Evolutionary conservation across 176 grass and related monocot genomes (phyloP).

Genomic region (Hsuehochloa calcarea): DNA sequence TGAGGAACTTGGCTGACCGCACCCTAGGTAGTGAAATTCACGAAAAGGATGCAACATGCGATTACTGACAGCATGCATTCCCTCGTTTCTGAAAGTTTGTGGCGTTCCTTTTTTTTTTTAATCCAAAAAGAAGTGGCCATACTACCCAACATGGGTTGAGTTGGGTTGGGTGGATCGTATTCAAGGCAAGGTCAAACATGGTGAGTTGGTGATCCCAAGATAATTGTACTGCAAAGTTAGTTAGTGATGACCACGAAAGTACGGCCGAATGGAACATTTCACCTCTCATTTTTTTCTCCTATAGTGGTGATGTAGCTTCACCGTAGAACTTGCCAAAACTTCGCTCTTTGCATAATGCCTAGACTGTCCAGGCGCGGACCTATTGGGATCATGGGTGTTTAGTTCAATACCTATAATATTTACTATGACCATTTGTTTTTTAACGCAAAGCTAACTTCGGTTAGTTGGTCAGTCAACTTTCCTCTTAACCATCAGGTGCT

Average conservation of each 20-base stretch:
- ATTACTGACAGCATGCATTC: background rate
- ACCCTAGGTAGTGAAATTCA: background rate
- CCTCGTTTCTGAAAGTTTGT: background rate
- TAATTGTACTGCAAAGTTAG: constrained; percentile 32
- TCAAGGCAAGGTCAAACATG: constrained; percentile 27
- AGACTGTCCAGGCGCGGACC: background rate
- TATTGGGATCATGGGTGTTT: too few species aligned
- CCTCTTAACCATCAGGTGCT: too few species aligned
- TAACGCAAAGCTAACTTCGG: too few species aligned
- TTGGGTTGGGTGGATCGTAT: background rate
- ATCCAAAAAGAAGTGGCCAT: background rate
- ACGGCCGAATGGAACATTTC: constrained; percentile 27
- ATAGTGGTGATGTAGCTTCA: background rate
- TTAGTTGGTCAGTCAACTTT: too few species aligned
- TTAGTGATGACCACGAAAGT: constrained; percentile 41
- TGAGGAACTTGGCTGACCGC: background rate
- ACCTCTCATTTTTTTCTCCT: constrained; percentile 13
- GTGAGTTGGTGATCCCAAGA: constrained; percentile 32
- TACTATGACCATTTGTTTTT: too few species aligned
- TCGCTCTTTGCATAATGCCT: background rate
- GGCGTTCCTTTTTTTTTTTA: background rate
- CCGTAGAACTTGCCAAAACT: constrained; percentile 4
- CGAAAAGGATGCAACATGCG: background rate
- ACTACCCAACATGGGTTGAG: background rate
- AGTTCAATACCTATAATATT: too few species aligned